Percentiles rank a stretch among this genome's conserved stretches.
phyloP scores from a whole-genome alignment of 148 eudicot species.

The Fallopia convolvulus region DNA sequence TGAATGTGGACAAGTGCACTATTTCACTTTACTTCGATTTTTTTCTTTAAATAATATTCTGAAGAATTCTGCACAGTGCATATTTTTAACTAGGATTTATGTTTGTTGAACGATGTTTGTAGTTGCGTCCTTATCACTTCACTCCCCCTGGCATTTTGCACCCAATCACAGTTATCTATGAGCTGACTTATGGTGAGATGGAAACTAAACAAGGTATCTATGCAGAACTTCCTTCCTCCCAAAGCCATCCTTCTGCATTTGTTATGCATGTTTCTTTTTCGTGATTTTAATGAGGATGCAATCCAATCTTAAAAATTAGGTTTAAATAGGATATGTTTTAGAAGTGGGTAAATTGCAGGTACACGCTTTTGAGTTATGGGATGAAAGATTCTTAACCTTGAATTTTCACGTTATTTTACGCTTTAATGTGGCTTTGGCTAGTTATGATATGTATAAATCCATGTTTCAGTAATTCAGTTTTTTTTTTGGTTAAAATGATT shows the following conservation, averaged over 20 bases:
- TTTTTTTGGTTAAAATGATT: background rate
- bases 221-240: background rate
- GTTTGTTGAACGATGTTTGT: background rate
- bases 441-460: background rate
- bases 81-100: background rate
- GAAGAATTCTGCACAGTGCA: background rate
- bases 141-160: conserved; percentile 73
- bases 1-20: background rate
- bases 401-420: background rate
- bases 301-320: background rate
- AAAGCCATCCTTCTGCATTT: background rate
- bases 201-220: conserved; percentile 84
- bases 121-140: conserved; percentile 82
- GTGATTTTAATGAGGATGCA: conserved; percentile 1
- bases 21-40: background rate
- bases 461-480: background rate
- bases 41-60: background rate
- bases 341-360: background rate
- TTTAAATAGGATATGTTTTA: background rate
- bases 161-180: conserved; percentile 76
- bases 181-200: conserved; percentile 78
- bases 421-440: background rate
- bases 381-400: background rate
- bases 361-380: background rate
- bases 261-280: background rate